Conservation (phyloP, 192 early-diverging fungal genomes). For the Allomyces arbusculus region DNA sequence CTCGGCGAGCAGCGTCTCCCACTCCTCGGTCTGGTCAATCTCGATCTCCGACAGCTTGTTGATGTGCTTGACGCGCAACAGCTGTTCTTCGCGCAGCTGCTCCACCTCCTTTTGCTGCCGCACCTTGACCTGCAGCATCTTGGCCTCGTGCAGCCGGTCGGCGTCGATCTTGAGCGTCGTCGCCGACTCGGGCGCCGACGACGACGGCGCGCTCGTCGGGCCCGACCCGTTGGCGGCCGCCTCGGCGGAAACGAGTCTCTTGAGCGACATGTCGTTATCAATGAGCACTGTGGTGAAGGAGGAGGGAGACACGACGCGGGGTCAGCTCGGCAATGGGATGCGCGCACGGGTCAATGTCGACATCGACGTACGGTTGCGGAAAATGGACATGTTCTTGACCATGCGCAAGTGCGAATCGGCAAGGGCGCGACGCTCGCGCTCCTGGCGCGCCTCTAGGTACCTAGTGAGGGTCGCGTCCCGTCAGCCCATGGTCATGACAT, state of each 20-base stretch:
- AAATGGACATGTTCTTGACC: constrained; percentile 12
- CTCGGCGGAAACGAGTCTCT: background rate
- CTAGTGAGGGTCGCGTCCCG: no score
- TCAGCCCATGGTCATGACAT: no score
- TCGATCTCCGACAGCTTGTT: constrained; percentile 10
- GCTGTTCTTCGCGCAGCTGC: constrained; percentile 13
- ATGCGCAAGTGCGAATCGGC: constrained; percentile 9
- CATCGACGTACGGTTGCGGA: constrained; percentile 1
- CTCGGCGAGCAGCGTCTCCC: constrained; percentile 8
- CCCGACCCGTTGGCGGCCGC: no score
- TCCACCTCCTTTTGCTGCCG: constrained; percentile 16
- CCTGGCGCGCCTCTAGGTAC: constrained; percentile 7
- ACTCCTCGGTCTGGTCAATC: constrained; percentile 10
- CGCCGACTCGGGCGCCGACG: no score
- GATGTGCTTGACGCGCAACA: constrained; percentile 11
- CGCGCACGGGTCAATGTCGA: no score
- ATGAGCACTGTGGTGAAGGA: constrained; percentile 1
- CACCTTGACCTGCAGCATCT: constrained; percentile 13
- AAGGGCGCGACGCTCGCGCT: constrained; percentile 11
- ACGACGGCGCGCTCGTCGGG: constrained; percentile 1
- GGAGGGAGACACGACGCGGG: no score
- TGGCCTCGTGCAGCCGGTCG: constrained; percentile 11
- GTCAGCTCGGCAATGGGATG: no score
- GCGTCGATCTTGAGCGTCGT: constrained; percentile 2
- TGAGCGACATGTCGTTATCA: constrained; percentile 1